These are phyloP conservation scores for Pythium monospermum DNA, from an alignment of 352 stramenopile species.

Conservation along the genomic window DNA sequence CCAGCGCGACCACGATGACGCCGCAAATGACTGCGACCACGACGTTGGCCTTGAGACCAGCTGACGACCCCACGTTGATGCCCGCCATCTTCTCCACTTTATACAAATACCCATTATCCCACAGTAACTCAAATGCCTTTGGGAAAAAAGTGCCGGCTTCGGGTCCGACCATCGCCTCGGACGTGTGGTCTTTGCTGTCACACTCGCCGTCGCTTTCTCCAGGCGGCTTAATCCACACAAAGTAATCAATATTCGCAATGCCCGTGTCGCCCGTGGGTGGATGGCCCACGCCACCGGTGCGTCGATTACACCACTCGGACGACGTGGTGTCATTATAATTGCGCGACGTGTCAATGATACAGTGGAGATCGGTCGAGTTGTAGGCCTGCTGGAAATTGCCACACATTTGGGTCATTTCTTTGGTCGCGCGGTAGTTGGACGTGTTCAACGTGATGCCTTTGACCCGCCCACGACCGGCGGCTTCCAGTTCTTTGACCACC, in stretches of 20 bases:
- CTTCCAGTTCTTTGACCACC: constrained; percentile 30
- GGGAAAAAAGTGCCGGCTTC: constrained; percentile 52
- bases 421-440: constrained; percentile 60
- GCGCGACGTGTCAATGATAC: constrained; percentile 60
- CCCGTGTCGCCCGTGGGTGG: constrained; percentile 47
- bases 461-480: constrained; percentile 25
- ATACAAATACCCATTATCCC: constrained; percentile 70
- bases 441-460: constrained; percentile 70
- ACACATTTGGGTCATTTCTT: constrained; percentile 46
- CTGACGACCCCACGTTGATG: no score
- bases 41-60: no score
- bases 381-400: constrained; percentile 47
- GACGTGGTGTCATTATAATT: constrained; percentile 57
- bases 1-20: no score
- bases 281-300: constrained; percentile 48
- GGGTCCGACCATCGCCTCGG: constrained; percentile 46
- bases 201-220: constrained; percentile 64
- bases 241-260: constrained; percentile 59
- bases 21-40: no score
- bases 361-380: constrained; percentile 37
- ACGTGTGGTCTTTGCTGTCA: constrained; percentile 21
- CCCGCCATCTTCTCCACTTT: constrained; percentile 35
- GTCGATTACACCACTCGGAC: constrained; percentile 72
- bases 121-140: constrained; percentile 47
- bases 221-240: constrained; percentile 64